Evolutionary conservation across 1,284 basidiomycete species (phyloP), one percentile per base, ranked within the genome.

Genomic region (Anthracocystis panici-leucophaei): DNA sequence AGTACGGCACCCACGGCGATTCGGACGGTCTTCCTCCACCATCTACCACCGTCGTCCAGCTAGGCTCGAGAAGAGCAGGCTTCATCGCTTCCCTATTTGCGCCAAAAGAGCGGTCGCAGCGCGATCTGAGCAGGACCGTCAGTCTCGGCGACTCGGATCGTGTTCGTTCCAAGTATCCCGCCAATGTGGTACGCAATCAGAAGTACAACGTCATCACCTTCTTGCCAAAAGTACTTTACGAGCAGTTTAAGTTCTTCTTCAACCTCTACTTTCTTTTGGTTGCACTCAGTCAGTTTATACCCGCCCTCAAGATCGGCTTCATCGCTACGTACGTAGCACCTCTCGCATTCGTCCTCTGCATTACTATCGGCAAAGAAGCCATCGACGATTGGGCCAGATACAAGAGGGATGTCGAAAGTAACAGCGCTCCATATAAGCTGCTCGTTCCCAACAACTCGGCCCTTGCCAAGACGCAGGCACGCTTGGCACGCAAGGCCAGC

Each of bases 161-260:
- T 3, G 49, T 60, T 16, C 62, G 82, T 20, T 81, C 86, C 1
- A 75, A 77, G 20, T 88, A 84, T 61, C 87, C 89, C 0, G 80
- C 94, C 31, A 99, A 99, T 86, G 91, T 92, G 35, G 92, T 98
- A 45, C 91, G 93, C 77, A 99, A 99, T 82, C 96, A 98, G 86
- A 99, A 99, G 87, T 99, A 99, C 89, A 97, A 94, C 83, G 87
- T 93, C 55, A 89, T 94, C 86, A 94, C 93, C 10, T 99, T 99
- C 88, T 89, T 99, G 5, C 96, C 96, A 0, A 89, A 97, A 70
- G 95, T 99, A 46, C 91, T 99, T 85, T 99, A 98, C 86, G 95
- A 98, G 86, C 97, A 99, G 86, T 99, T 99, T 92, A 99, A 98
- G 87, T 98, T 97, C 89, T 99, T 99, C 88, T 99, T 97, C 91